These are phyloP conservation scores for Lophiostoma macrostomum DNA, from an alignment of 495 filamentous ascomycete genomes.

Conservation along the genomic window DNA sequence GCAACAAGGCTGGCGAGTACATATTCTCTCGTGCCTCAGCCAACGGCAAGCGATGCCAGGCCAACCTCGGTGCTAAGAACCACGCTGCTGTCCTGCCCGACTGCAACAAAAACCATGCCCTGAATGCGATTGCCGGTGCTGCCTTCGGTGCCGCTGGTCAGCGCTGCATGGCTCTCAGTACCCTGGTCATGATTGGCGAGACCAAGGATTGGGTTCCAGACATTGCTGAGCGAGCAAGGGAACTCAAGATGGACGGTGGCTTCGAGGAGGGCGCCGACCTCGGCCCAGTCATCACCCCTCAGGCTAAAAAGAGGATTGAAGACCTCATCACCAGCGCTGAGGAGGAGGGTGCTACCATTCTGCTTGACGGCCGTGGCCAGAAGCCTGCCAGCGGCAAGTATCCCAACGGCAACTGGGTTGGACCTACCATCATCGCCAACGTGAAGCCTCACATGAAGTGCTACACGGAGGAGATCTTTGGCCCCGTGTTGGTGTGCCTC, in stretches of 20 bases:
- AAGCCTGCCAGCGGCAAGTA: slow-evolving; percentile 91
- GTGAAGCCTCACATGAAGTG: slow-evolving; percentile 90
- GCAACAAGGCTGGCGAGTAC: slow-evolving; percentile 96
- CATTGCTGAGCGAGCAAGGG: slow-evolving; percentile 85
- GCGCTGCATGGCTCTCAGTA: slow-evolving; percentile 96
- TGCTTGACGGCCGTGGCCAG: slow-evolving; percentile 88
- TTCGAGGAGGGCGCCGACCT: slow-evolving; percentile 94
- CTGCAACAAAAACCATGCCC: slow-evolving; percentile 94
- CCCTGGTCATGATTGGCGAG: slow-evolving; percentile 89
- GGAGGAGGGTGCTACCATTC: slow-evolving; percentile 87
- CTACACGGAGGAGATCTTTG: slow-evolving; percentile 97
- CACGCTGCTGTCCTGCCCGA: slow-evolving; percentile 94
- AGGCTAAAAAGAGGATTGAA: slow-evolving; percentile 89
- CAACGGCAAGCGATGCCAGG: slow-evolving; percentile 92
- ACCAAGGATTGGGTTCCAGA: slow-evolving; percentile 91
- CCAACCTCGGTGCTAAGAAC: slow-evolving; percentile 98
- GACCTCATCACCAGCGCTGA: slow-evolving; percentile 83
- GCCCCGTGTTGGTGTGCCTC: slow-evolving; percentile 84
- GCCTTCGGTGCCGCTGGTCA: slow-evolving; percentile 97
- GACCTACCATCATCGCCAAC: slow-evolving; percentile 90
- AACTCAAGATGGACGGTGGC: slow-evolving; percentile 85
- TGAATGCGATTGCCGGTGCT: slow-evolving; percentile 91
- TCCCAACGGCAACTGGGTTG: slow-evolving; percentile 92
- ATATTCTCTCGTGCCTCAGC: slow-evolving; percentile 88
- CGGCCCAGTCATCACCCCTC: slow-evolving; percentile 93